Conservation (phyloP, 768 basidiomycete species). For the Xerocomus brunneocitrinus region DNA sequence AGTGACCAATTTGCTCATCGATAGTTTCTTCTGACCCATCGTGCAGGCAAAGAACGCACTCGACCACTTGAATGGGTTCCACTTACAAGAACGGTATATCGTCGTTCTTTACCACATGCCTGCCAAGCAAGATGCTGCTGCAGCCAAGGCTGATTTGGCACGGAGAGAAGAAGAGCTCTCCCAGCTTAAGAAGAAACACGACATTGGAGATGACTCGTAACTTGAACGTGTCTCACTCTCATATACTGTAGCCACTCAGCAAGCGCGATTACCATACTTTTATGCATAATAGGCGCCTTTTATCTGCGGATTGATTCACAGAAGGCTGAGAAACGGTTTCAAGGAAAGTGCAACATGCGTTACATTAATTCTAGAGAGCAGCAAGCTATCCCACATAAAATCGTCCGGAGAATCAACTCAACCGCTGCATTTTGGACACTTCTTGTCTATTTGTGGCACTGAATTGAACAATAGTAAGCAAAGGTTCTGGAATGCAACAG, state of each 20-base stretch:
- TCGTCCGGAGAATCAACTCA: conserved; percentile 12
- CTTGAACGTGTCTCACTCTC: conserved; percentile 6
- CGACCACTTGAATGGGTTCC: conserved; percentile 96
- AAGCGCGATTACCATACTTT: background rate
- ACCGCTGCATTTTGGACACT: conserved; percentile 43
- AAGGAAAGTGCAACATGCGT: conserved; percentile 11
- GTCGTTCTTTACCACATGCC: conserved; percentile 98
- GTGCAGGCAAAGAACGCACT: conserved; percentile 90
- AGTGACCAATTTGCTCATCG: conserved; percentile 22
- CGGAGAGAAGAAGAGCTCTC: conserved; percentile 87
- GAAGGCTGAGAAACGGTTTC: conserved; percentile 1
- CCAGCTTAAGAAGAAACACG: conserved; percentile 79
- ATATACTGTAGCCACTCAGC: conserved; percentile 6
- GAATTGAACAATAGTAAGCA: conserved; percentile 10
- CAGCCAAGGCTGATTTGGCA: conserved; percentile 88
- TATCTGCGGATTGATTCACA: conserved; percentile 8
- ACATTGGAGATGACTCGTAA: conserved; percentile 70
- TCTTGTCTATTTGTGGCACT: conserved; percentile 58
- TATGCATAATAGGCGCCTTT: conserved; percentile 8
- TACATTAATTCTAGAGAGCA: conserved; percentile 1
- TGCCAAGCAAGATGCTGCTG: conserved; percentile 91
- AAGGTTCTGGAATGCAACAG: conserved; percentile 5
- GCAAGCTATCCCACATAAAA: conserved; percentile 4
- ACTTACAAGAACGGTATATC: conserved; percentile 96
- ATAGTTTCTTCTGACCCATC: conserved; percentile 12